Base-by-base conservation (phyloP, 768 basidiomycete genomes). In the Pleurotus giganteus region DNA sequence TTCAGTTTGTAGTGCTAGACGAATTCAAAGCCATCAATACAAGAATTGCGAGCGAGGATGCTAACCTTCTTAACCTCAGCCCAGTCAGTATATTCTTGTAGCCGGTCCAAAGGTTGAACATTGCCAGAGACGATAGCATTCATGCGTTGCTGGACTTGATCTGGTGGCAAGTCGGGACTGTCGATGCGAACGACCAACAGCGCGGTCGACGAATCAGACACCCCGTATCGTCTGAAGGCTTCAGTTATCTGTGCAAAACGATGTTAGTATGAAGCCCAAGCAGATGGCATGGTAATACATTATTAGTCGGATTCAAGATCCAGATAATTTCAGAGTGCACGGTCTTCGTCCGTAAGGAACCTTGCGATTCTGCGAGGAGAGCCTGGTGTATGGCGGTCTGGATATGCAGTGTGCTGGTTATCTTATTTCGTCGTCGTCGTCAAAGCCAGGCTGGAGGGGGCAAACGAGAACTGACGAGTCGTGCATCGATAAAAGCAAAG, bases 291-390 rank as follows among this genome's bases (percentile, higher is more conserved):
- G 8, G 23, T 13, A 19, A 45, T 52, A 91, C 92, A 65, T 95
- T 97, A 59, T 91, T 90, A 4, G 85, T 91, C 2, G 94, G 93
- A 59, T 89, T 92, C 45, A 98, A 74, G 19, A 82, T 72, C 78
- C 89, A 94, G n/a, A 98, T 75, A 47, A 98, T 79, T 68, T 98
- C 95, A 0, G 93, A 93, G 65, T 98, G 94, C 0, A 94, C 71
- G 1, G 93, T 92, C 71, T 88, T 91, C 1, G 95, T 94, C 44
- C 87, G 78, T 54, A 96, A 73, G 0, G 72, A 63, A 19, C 73
- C 75, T 37, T 86, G 80, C 2, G 79, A 67, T 26, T 81, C 76
- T 0, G 92, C 82, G 9, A 94, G 71, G n/a, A 92, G 73, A 1
- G 93, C 87, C 61, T 93, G 90, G 52, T 88, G 78, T 9, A 94